Conservation (phyloP, 176 grass and related monocot species). For the Bolboschoenus planiculmis region DNA sequence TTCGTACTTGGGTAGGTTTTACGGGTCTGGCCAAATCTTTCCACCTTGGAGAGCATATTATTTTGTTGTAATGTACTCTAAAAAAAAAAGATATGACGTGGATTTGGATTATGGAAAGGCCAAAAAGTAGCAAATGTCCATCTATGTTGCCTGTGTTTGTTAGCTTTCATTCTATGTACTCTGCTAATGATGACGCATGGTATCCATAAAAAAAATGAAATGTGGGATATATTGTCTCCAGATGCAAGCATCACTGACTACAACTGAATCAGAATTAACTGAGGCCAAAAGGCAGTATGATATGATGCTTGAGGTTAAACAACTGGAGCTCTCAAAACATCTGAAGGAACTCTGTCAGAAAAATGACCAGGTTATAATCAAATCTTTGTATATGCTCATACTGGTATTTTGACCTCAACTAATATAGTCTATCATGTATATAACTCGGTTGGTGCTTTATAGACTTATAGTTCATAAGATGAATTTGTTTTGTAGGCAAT, state of each 20-base stretch:
- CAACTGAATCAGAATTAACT: conserved; percentile 63
- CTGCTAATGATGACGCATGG: not conserved
- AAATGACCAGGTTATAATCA: conserved; percentile 79
- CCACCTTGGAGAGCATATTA: not conserved
- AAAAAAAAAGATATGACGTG: not conserved
- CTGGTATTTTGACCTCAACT: not conserved
- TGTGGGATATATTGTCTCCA: conserved; percentile 33
- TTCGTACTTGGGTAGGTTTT: not conserved
- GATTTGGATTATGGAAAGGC: not conserved
- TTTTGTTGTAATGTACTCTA: too few relatives aligned
- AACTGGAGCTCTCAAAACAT: conserved; percentile 90
- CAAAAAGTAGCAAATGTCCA: not conserved
- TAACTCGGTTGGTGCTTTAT: not conserved
- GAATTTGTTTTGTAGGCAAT: conserved; percentile 59
- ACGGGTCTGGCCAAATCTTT: not conserved
- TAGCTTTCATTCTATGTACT: not conserved
- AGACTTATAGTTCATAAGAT: conserved; percentile 14
- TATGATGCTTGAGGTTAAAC: conserved; percentile 86
- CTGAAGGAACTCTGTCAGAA: conserved; percentile 77
- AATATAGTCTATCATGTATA: not conserved
- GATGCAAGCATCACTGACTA: conserved; percentile 53
- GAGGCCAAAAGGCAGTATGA: conserved; percentile 78
- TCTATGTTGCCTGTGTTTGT: not conserved
- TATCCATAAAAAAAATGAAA: conserved; percentile 13
- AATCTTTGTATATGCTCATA: not conserved